Conservation (phyloP, 768 basidiomycete genomes). For the Mrakia blollopis region DNA sequence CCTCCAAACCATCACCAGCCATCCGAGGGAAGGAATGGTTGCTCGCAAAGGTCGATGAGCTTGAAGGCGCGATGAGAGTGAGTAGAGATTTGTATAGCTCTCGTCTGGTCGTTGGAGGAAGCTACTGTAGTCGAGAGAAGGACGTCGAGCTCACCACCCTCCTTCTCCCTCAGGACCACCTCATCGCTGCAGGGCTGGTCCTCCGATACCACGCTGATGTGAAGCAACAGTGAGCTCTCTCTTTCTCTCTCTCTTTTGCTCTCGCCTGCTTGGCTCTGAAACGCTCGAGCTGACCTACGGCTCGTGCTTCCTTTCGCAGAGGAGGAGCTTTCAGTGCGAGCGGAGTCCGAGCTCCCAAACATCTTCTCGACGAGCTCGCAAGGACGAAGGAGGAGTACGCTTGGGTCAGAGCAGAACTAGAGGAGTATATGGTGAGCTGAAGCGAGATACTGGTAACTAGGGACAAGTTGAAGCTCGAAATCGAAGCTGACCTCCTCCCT, state of each 20-base stretch:
- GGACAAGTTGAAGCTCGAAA: neutral
- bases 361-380: slow-evolving; percentile 7
- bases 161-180: neutral
- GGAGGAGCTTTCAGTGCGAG: neutral
- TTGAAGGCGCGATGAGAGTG: neutral
- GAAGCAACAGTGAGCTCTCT: neutral
- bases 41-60: slow-evolving; percentile 3
- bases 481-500: neutral
- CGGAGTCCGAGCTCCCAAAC: neutral
- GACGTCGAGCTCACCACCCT: neutral
- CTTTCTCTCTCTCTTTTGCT: neutral
- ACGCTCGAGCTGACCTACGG: neutral
- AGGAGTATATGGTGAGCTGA: slow-evolving; percentile 16
- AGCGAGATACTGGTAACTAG: neutral
- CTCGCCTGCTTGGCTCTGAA: neutral
- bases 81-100: neutral
- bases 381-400: slow-evolving; percentile 15
- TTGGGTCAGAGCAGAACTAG: slow-evolving; percentile 15
- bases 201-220: slow-evolving; percentile 9
- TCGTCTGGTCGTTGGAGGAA: no score
- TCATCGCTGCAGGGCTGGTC: slow-evolving; percentile 4
- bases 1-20: neutral
- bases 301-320: no score
- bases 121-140: neutral
- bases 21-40: slow-evolving; percentile 8